Evolutionary conservation across 257 asterid genomes (phyloP).

Genomic region (Cinchona pubescens): DNA sequence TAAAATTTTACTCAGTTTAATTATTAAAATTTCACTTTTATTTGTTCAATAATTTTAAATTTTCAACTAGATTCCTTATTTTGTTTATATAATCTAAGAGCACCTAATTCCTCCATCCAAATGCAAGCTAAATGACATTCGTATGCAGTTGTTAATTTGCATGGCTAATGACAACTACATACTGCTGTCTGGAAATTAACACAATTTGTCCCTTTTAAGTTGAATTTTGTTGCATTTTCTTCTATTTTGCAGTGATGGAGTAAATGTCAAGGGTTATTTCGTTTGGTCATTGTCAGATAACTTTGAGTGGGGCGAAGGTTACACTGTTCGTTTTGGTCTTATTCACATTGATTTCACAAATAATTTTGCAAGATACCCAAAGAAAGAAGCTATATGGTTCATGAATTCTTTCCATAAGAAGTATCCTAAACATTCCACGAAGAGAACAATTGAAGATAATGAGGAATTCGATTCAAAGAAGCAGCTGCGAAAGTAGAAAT

Average conservation of each 20-base stretch:
- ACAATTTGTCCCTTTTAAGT: background rate
- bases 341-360: background rate
- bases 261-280: background rate
- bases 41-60: no score
- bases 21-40: no score
- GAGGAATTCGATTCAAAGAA: background rate
- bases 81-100: no score
- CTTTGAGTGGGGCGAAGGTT: background rate
- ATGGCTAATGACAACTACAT: background rate
- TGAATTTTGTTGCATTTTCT: background rate
- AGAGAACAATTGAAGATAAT: background rate
- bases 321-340: background rate
- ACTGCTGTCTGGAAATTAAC: background rate
- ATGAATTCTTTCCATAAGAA: slow-evolving; percentile 1
- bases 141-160: background rate
- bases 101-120: no score
- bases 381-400: background rate
- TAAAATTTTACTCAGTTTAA: no score
- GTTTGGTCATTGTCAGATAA: background rate
- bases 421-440: background rate
- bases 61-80: no score
- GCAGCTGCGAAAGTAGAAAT: background rate
- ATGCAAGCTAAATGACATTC: no score
- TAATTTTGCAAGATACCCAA: background rate
- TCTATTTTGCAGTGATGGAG: background rate